Evolutionary conservation across 1,139 yeast species (phyloP), one percentile per base, ranked within the genome.

Genomic region (Yamadazyma atmosphaerica): DNA sequence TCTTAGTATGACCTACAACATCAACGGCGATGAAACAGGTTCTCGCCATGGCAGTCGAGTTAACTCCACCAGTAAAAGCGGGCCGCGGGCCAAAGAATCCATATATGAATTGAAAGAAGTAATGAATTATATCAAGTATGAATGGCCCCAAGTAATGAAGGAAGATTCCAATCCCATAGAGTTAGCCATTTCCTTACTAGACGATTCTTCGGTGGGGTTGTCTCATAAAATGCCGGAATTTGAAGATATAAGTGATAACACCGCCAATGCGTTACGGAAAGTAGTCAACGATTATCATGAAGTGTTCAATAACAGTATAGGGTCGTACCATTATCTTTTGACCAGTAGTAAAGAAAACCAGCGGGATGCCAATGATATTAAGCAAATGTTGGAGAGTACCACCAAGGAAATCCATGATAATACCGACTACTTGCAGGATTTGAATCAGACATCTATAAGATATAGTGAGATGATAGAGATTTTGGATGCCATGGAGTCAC

Each of bases 201-300:
- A 90, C 58, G 83, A 81, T 50, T 81, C 95, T 2, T 86, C 96
- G 1, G 95, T 89, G 23, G 98, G 98, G 0, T 64, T 86, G 53
- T 95, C 95, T 1, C 83, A 83, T 52, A 77, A 83, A 45, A 71
- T 73, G 40, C 68, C 70, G 0, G 86, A 83, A 37, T 86, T 86
- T 48, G 60, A 69, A 34, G 70, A 68, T 38, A 54, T 83, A 39
- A 74, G 78, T 41, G 66, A 66, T 12, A 67, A 77, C 43, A 81
- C 90, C 11, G 79, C 80, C 22, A 58, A 60, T 22, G 77, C 82
- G 14, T 66, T 90, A 35, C 75, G 84, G 44, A 63, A 66, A 24
- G 89, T 90, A 4, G 97, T 89, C 17, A 83, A 82, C 49, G 86
- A 86, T 40, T 84, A 90, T 55, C 86, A 85, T 58, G 94, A 87